phyloP scores from a whole-genome alignment of 2,329 filamentous ascomycete species.

The Aspergillus sp. region DNA sequence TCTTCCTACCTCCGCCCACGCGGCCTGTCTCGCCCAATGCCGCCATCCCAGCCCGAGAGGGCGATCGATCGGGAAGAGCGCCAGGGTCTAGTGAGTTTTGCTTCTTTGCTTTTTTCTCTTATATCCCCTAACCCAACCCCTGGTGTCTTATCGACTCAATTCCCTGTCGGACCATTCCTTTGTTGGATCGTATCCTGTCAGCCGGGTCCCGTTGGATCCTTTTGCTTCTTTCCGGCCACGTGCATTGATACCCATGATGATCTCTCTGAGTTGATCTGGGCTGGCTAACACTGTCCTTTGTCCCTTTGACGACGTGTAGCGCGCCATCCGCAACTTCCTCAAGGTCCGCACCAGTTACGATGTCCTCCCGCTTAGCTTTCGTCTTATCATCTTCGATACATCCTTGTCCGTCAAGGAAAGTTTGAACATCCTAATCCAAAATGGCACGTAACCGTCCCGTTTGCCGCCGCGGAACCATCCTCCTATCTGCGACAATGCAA shows the following conservation, averaged over 20 bases:
- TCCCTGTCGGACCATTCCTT: neutral
- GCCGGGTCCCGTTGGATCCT: neutral
- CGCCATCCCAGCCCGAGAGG: conserved; percentile 41
- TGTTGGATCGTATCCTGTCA: too few species aligned
- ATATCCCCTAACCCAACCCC: neutral
- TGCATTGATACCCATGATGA: neutral
- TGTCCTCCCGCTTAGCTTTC: conserved; percentile 92
- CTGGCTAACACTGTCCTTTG: neutral
- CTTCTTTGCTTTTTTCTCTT: conserved; percentile 4
- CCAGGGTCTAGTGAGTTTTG: conserved; percentile 46
- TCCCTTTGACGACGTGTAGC: conserved; percentile 51
- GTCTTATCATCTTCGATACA: conserved; percentile 93
- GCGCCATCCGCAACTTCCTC: conserved; percentile 90
- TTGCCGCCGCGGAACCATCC: neutral
- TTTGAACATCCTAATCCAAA: conserved; percentile 90
- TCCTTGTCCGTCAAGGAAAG: conserved; percentile 96
- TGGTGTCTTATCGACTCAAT: neutral
- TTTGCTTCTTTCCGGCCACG: conserved; percentile 11
- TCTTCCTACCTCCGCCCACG: conserved; percentile 47
- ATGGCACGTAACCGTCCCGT: conserved; percentile 61
- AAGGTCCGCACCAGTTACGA: conserved; percentile 97
- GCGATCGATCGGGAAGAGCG: conserved; percentile 51
- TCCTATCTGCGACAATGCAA: neutral
- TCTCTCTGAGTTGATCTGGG: too few species aligned
- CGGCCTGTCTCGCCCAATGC: conserved; percentile 40